These are phyloP conservation scores for Candida berthetii DNA, from an alignment of 805 yeast genomes.

Conservation along the genomic window DNA sequence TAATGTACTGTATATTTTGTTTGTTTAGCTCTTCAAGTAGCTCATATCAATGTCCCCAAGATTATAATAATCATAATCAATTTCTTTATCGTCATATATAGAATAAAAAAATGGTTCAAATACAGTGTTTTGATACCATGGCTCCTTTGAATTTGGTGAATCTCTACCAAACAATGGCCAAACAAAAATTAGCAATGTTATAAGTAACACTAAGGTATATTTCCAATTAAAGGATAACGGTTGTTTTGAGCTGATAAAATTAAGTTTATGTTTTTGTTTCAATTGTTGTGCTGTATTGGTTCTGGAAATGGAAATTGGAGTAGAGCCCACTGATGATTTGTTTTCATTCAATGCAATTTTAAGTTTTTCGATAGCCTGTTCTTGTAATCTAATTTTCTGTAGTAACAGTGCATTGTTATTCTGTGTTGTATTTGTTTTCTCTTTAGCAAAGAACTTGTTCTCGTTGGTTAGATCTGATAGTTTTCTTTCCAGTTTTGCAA, in stretches of 20 bases:
- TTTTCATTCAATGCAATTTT: conserved; percentile 5
- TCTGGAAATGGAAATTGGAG: neutral
- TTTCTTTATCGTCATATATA: conserved; percentile 10
- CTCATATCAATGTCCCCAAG: conserved; percentile 12
- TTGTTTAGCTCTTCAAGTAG: conserved; percentile 1
- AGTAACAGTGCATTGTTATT: conserved; percentile 7
- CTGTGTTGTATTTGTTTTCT: conserved; percentile 8
- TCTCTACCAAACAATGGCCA: neutral
- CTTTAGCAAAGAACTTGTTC: neutral
- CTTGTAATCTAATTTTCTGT: conserved; percentile 12
- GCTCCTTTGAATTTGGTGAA: neutral
- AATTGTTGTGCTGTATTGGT: too few relatives aligned
- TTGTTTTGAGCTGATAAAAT: neutral
- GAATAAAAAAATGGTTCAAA: conserved; percentile 9
- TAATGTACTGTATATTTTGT: conserved; percentile 11
- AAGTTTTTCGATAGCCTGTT: conserved; percentile 7
- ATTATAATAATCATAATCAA: conserved; percentile 18
- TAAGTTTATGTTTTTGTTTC: too few relatives aligned
- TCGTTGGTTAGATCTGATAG: conserved; percentile 4
- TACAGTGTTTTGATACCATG: conserved; percentile 13
- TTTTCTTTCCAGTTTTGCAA: conserved; percentile 6
- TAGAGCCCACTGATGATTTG: neutral
- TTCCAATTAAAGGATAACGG: neutral
- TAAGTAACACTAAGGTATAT: neutral
- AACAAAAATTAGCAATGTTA: neutral